Evolutionary conservation across 768 basidiomycete genomes (phyloP), one percentile per base, ranked within the genome.

Genomic region (Gyrodon lividus): DNA sequence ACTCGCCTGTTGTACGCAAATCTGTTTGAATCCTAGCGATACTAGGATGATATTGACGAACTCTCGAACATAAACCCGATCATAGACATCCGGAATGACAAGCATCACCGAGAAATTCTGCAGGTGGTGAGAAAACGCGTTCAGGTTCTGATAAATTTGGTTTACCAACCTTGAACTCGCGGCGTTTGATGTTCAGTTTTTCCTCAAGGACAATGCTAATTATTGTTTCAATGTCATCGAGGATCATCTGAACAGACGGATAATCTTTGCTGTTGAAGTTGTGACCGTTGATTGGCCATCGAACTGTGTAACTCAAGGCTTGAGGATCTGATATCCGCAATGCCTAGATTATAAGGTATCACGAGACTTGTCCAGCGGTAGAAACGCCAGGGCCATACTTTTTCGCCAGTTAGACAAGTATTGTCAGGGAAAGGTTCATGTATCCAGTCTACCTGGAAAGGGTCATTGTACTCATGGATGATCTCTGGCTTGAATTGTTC

Each of bases 71-170:
- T 96, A 98, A 10, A 77, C 67, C 46, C 90, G 80, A 50, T 96
- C 91, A 61, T 89, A 92, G 57, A 92, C 84, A 66, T 99, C 97
- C 6, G 97, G 95, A 20, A 98, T 84, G 28, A 98, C 82, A 4
- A 99, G 77, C 33, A 98, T 77, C 12, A 87, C 85, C 2, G 92
- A 94, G 68, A 87, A 89, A 51, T 90, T 82, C 95, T 98, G 57
- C 22, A 22, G 10, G 20, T 40, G 10, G 34, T 5, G 6, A 20
- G 41, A 28, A 45, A 23, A 52, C 22, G 31, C 41, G 39, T 19
- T 22, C 20, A 9, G 6, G 39, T 17, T 30, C 26, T n/a, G 39
- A 43, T 31, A 38, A 28, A 39, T 3, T 43, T 31, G 23, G 6
- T 38, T 34, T 6, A 63, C 73, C 41, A 58, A 89, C 91, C 75